phyloP scores from a whole-genome alignment of 345 rosid genomes.

The Populus euphratica region DNA sequence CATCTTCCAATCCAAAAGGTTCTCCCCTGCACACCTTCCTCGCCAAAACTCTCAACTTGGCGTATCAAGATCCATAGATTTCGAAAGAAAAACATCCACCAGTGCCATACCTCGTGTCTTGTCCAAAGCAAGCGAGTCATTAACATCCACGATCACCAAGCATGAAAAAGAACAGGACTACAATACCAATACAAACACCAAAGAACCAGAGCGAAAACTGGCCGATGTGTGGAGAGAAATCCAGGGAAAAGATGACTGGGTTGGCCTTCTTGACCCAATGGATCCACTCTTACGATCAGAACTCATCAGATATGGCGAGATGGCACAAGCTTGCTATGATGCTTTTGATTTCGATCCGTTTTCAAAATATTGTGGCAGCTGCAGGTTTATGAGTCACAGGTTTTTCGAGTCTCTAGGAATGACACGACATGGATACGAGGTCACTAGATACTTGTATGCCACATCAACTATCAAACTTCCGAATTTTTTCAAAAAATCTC shows the following conservation, averaged over 20 bases:
- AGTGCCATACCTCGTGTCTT: constrained; percentile 17
- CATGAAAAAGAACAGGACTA: constrained; percentile 26
- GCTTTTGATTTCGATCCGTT: constrained; percentile 77
- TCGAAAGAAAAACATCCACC: constrained; percentile 10
- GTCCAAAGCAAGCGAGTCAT: constrained; percentile 32
- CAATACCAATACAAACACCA: background rate
- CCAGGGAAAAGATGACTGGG: constrained; percentile 80
- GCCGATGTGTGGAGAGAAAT: constrained; percentile 62
- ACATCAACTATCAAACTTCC: constrained; percentile 74
- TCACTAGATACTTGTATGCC: constrained; percentile 67
- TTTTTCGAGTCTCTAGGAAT: constrained; percentile 57
- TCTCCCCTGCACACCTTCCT: constrained; percentile 7
- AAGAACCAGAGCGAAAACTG: constrained; percentile 28
- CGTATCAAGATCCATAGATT: background rate
- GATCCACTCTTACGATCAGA: constrained; percentile 74
- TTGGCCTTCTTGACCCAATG: constrained; percentile 65
- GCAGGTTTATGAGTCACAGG: constrained; percentile 47
- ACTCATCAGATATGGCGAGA: constrained; percentile 81
- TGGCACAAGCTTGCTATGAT: constrained; percentile 83
- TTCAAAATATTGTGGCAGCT: constrained; percentile 73
- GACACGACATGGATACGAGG: constrained; percentile 47
- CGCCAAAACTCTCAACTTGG: constrained; percentile 1
- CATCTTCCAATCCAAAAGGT: constrained; percentile 1
- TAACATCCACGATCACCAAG: constrained; percentile 33
- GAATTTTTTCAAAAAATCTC: constrained; percentile 69